phyloP scores from a whole-genome alignment of 768 basidiomycete species.

The Phlebiopsis gigantea region DNA sequence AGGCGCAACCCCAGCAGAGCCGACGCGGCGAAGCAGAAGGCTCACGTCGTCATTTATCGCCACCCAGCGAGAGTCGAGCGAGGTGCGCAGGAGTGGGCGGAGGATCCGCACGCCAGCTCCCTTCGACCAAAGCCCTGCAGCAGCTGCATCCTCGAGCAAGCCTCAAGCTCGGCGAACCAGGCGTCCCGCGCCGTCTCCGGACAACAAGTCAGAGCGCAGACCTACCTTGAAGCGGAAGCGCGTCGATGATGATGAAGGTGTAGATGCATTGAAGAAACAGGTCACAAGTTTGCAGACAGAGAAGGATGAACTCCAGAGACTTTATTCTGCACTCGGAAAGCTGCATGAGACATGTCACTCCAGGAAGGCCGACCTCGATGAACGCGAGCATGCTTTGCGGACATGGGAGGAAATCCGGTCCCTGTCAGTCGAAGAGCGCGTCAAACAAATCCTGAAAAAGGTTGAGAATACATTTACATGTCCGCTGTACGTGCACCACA shows the following conservation, averaged over 20 bases:
- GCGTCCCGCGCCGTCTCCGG: background rate
- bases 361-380: background rate
- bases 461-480: background rate
- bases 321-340: background rate
- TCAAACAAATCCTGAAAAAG: background rate
- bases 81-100: background rate
- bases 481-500: background rate
- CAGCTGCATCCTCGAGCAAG: background rate
- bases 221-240: background rate
- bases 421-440: background rate
- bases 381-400: background rate
- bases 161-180: background rate
- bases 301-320: background rate
- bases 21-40: background rate
- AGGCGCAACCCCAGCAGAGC: background rate
- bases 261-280: background rate
- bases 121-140: background rate
- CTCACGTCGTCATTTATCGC: background rate
- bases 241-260: background rate
- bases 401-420: background rate
- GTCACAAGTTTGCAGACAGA: background rate
- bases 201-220: background rate
- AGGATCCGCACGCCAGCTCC: background rate
- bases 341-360: background rate
- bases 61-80: background rate